Conservation (phyloP, 805 yeast genomes). For the Kockiozyma suomiensis region DNA sequence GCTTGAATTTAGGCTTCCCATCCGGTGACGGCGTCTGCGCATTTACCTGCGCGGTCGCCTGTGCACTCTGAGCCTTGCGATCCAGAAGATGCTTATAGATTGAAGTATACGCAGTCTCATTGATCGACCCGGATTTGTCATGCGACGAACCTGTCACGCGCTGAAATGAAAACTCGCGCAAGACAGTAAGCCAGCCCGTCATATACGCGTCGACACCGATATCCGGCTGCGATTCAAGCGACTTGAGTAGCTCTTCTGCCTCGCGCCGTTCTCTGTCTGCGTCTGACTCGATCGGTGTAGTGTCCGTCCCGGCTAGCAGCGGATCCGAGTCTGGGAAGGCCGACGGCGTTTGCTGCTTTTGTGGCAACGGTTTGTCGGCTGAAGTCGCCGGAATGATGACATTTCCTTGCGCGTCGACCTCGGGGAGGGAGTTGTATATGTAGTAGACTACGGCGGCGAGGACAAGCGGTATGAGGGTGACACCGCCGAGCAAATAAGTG, state of each 20-base stretch:
- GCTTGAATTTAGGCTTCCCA: conserved; percentile 45
- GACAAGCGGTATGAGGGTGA: conserved; percentile 72
- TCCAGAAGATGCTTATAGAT: conserved; percentile 56
- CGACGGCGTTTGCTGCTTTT: conserved; percentile 13
- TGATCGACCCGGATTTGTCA: conserved; percentile 39
- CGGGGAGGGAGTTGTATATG: conserved; percentile 45
- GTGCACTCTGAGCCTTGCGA: conserved; percentile 23
- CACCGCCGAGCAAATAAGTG: conserved; percentile 73
- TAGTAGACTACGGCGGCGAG: conserved; percentile 47
- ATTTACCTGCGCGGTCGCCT: not conserved
- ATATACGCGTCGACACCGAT: conserved; percentile 63
- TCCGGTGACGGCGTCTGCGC: conserved; percentile 31
- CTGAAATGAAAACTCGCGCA: conserved; percentile 57
- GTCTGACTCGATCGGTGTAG: not conserved
- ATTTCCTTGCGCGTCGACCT: conserved; percentile 32
- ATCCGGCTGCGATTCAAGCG: conserved; percentile 58
- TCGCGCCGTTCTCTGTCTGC: conserved; percentile 41
- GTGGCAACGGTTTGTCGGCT: conserved; percentile 17
- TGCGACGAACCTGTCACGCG: conserved; percentile 33
- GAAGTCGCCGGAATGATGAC: not conserved
- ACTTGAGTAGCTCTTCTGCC: conserved; percentile 57
- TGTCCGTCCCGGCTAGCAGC: not conserved
- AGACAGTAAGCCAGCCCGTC: conserved; percentile 83
- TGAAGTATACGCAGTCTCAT: conserved; percentile 61
- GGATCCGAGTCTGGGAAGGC: not conserved